phyloP scores from a whole-genome alignment of 108 stramenopile species.

The Poteriospumella lacustris region DNA sequence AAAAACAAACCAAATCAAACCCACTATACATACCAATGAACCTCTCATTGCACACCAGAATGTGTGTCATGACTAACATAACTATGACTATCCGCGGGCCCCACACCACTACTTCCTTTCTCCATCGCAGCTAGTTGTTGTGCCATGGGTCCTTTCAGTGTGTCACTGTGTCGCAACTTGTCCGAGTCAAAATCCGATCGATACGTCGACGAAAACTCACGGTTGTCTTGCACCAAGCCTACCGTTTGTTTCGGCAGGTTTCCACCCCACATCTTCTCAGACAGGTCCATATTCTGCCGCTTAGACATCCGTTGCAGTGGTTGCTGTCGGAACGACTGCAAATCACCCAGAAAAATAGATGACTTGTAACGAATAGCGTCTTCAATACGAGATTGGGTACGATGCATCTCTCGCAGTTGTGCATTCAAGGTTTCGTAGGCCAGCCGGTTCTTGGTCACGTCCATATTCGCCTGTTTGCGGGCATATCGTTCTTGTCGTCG shows the following conservation, averaged over 20 bases:
- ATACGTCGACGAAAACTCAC: background rate
- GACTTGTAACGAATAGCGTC: conserved; percentile 9
- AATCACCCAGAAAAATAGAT: background rate
- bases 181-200: background rate
- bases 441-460: background rate
- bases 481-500: background rate
- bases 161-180: background rate
- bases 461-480: background rate
- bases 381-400: background rate
- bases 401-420: background rate
- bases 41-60: too few relatives aligned
- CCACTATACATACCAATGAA: too few relatives aligned
- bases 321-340: background rate
- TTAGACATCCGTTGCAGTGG: conserved; percentile 7
- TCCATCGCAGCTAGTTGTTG: too few relatives aligned
- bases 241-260: background rate
- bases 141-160: too few relatives aligned
- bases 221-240: background rate
- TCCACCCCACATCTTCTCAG: conserved; percentile 8
- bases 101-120: too few relatives aligned
- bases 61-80: too few relatives aligned
- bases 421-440: background rate
- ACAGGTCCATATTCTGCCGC: background rate
- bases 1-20: too few relatives aligned
- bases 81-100: too few relatives aligned